Percentiles rank a stretch among this genome's conserved stretches.
These are phyloP conservation scores for Ophioceras dolichostomum DNA, from an alignment of 2,329 filamentous ascomycete species.

Conservation along the genomic window DNA sequence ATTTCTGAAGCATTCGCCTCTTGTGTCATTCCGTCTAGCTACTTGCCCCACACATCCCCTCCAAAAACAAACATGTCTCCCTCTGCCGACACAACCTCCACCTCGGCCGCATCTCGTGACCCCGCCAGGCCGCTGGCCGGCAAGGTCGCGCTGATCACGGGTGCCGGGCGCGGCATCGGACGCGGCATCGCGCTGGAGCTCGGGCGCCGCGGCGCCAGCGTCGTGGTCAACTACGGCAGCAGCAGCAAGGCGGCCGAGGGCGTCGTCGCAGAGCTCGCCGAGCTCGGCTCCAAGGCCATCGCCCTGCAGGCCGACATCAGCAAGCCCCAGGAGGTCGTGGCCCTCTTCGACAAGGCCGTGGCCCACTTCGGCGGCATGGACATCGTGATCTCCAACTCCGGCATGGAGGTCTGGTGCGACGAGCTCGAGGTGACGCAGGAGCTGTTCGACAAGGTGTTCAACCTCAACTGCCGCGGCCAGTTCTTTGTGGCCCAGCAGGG, in stretches of 20 bases:
- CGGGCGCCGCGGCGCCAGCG: conserved; percentile 48
- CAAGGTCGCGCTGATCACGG: conserved; percentile 51
- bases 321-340: conserved; percentile 42
- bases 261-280: conserved; percentile 39
- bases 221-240: conserved; percentile 56
- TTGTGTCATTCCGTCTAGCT: not conserved
- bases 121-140: conserved; percentile 21
- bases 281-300: conserved; percentile 43
- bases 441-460: conserved; percentile 61
- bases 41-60: not conserved
- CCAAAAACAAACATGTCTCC: conserved; percentile 6
- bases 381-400: conserved; percentile 62
- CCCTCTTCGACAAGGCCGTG: conserved; percentile 53
- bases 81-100: not conserved
- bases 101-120: conserved; percentile 1
- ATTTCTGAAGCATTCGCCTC: not conserved
- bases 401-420: conserved; percentile 59
- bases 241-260: conserved; percentile 41
- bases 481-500: conserved; percentile 71
- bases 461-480: conserved; percentile 58
- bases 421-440: conserved; percentile 57
- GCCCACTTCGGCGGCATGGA: conserved; percentile 56
- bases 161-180: conserved; percentile 54
- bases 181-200: conserved; percentile 55
- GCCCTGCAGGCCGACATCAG: conserved; percentile 55